Percentiles rank a stretch among this genome's conserved stretches.
Conservation (phyloP, 2,329 filamentous ascomycete species). For the Stromatinia cepivora region DNA sequence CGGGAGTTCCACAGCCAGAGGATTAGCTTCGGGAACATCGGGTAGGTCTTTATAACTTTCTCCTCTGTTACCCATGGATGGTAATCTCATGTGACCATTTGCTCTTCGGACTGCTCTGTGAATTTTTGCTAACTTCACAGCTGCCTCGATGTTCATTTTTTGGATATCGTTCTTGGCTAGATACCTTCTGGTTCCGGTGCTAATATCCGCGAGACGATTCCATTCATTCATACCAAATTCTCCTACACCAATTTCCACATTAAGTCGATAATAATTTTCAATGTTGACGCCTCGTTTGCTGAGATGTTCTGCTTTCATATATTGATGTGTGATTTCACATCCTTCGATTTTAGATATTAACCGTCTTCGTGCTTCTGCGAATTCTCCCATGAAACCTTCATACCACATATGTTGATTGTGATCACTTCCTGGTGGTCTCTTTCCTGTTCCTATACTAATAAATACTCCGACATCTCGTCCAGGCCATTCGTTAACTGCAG, state of each 20-base stretch:
- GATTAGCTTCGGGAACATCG: slow-evolving; percentile 44
- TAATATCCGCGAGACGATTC: slow-evolving; percentile 91
- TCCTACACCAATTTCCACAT: slow-evolving; percentile 92
- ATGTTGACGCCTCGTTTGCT: slow-evolving; percentile 74
- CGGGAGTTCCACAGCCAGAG: slow-evolving; percentile 55
- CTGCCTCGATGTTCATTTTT: slow-evolving; percentile 71
- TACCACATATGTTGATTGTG: slow-evolving; percentile 82
- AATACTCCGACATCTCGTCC: slow-evolving; percentile 91
- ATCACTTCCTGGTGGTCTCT: slow-evolving; percentile 67
- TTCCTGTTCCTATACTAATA: slow-evolving; percentile 91
- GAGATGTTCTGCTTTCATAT: slow-evolving; percentile 79
- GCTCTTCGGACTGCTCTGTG: slow-evolving; percentile 62
- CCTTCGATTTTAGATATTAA: slow-evolving; percentile 92
- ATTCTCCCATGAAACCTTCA: slow-evolving; percentile 89
- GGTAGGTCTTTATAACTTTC: slow-evolving; percentile 30
- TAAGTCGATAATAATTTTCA: slow-evolving; percentile 94
- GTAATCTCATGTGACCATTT: slow-evolving; percentile 24
- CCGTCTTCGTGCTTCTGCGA: slow-evolving; percentile 81
- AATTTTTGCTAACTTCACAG: slow-evolving; percentile 81
- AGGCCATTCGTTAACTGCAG: slow-evolving; percentile 90
- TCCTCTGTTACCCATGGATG: slow-evolving; percentile 19
- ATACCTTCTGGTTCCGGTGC: slow-evolving; percentile 85
- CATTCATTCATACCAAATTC: slow-evolving; percentile 99
- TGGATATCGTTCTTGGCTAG: slow-evolving; percentile 73
- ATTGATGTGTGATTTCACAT: slow-evolving; percentile 86